These are phyloP conservation scores for Beauveria sp. DNA, from an alignment of 2,329 filamentous ascomycete genomes.

Conservation along the genomic window DNA sequence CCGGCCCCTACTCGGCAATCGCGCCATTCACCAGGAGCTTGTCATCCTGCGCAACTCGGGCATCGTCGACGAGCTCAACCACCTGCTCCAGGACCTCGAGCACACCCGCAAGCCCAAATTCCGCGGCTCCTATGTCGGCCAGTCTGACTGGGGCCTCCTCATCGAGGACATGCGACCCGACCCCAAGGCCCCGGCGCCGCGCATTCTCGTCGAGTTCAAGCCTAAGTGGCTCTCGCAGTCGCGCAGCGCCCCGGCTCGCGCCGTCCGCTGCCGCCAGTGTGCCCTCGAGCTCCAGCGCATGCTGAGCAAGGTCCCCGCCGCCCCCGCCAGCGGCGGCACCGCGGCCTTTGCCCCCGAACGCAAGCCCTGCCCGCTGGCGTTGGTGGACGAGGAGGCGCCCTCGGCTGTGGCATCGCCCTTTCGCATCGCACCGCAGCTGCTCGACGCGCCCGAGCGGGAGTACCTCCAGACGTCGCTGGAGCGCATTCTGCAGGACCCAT, in stretches of 20 bases:
- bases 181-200: slow-evolving; percentile 15
- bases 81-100: slow-evolving; percentile 42
- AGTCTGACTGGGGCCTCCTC: slow-evolving; percentile 58
- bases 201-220: slow-evolving; percentile 62
- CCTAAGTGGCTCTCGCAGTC: slow-evolving; percentile 79
- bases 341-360: slow-evolving; percentile 24
- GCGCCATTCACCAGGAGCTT: slow-evolving; percentile 30
- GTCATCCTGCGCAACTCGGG: slow-evolving; percentile 28
- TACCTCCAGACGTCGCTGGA: slow-evolving; percentile 19
- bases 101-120: slow-evolving; percentile 36
- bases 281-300: slow-evolving; percentile 41
- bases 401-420: slow-evolving; percentile 35
- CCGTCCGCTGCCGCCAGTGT: slow-evolving; percentile 67
- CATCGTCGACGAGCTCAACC: slow-evolving; percentile 41
- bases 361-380: slow-evolving; percentile 57
- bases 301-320: slow-evolving; percentile 19
- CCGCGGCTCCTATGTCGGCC: slow-evolving; percentile 40
- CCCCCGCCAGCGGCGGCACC: background rate
- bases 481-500: slow-evolving; percentile 25
- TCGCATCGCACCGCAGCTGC: slow-evolving; percentile 28
- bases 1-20: slow-evolving; percentile 25
- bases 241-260: slow-evolving; percentile 55
- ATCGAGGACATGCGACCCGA: slow-evolving; percentile 60
- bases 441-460: slow-evolving; percentile 22
- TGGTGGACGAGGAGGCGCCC: slow-evolving; percentile 44